These are phyloP conservation scores for Diaporthe batatas DNA, from an alignment of 2,329 filamentous ascomycete species.

Conservation along the genomic window DNA sequence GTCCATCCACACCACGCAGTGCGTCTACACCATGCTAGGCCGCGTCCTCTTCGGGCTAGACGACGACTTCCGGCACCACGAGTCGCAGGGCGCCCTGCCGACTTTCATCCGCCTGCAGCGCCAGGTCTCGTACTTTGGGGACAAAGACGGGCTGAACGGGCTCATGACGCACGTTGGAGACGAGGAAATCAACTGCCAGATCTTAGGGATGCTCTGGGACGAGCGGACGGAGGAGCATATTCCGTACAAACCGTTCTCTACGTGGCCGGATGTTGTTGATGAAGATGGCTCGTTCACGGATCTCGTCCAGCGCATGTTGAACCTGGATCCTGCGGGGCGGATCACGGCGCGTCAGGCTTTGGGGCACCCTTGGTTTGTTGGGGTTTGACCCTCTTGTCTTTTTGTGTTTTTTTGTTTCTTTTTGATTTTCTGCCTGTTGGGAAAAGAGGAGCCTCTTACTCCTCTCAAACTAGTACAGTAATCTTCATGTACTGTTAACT, in stretches of 20 bases:
- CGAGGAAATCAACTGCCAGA: conserved; percentile 3
- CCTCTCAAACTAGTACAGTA: too few relatives aligned
- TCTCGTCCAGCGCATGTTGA: conserved; percentile 6
- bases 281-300: background rate
- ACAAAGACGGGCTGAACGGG: background rate
- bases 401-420: background rate
- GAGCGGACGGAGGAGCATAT: conserved; percentile 10
- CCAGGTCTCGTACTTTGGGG: conserved; percentile 3
- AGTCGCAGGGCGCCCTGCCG: conserved; percentile 4
- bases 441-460: too few relatives aligned
- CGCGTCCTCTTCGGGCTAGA: conserved; percentile 11
- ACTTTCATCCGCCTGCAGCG: conserved; percentile 1
- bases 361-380: conserved; percentile 2
- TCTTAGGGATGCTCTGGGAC: conserved; percentile 11
- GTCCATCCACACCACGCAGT: background rate
- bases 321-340: conserved; percentile 4
- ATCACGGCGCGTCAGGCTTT: conserved; percentile 7
- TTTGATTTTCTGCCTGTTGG: background rate
- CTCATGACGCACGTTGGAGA: conserved; percentile 3
- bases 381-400: background rate
- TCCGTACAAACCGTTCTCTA: background rate
- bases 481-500: too few relatives aligned
- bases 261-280: conserved; percentile 2
- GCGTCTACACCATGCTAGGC: conserved; percentile 6
- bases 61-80: background rate